Evolutionary conservation across 208 protist genomes (phyloP).

Genomic region (Leptomonas seymouri): DNA sequence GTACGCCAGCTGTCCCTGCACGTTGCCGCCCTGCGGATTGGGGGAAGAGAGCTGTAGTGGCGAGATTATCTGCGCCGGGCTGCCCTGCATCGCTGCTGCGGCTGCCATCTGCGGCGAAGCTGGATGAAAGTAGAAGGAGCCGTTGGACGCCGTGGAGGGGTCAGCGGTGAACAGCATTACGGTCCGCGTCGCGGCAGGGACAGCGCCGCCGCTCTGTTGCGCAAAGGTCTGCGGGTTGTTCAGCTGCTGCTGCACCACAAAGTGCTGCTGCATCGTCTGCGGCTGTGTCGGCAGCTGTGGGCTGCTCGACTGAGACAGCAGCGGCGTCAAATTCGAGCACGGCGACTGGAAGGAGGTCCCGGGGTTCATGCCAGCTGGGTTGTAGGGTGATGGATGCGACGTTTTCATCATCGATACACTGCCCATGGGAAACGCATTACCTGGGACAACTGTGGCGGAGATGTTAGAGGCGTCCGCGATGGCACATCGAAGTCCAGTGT

Average conservation of each 20-base stretch:
- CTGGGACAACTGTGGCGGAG: slow-evolving; percentile 2
- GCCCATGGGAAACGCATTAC: slow-evolving; percentile 6
- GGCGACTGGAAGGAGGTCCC: slow-evolving; percentile 11
- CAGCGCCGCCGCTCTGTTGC: slow-evolving; percentile 1
- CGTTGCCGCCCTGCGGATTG: neutral
- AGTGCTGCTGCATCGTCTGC: slow-evolving; percentile 17
- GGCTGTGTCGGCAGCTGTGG: slow-evolving; percentile 17
- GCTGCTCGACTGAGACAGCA: slow-evolving; percentile 21
- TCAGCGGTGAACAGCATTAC: slow-evolving; percentile 14
- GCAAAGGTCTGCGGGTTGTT: neutral
- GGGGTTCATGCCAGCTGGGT: slow-evolving; percentile 2
- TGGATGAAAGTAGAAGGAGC: slow-evolving; percentile 19
- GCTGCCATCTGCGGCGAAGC: slow-evolving; percentile 12
- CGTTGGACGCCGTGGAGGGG: neutral
- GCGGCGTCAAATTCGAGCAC: slow-evolving; percentile 5
- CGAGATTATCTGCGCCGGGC: slow-evolving; percentile 13
- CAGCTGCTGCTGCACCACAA: slow-evolving; percentile 18
- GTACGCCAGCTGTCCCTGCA: slow-evolving; percentile 16
- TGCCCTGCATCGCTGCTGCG: slow-evolving; percentile 23
- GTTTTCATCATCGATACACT: slow-evolving; percentile 25
- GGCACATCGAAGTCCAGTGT: slow-evolving; percentile 10
- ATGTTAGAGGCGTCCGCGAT: slow-evolving; percentile 10
- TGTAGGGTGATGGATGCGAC: slow-evolving; percentile 11
- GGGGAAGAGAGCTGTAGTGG: slow-evolving; percentile 19
- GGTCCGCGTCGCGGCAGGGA: slow-evolving; percentile 11